phyloP scores from a whole-genome alignment of 306 rosid species.

The Crotalaria pallida region DNA sequence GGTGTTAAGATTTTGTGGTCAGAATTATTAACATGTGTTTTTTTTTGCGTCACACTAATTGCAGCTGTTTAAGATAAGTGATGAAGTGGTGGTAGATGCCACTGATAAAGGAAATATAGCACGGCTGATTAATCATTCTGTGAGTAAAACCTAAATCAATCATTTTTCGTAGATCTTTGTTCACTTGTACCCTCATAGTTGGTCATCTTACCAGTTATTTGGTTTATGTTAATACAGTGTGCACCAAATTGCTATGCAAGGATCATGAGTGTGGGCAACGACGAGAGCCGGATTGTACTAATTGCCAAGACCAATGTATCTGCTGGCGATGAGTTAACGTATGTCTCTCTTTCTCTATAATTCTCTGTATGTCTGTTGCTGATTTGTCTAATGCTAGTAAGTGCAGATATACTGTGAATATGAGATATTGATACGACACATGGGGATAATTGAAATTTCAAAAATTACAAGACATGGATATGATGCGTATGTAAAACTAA shows the following conservation, averaged over 20 bases:
- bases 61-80: slow-evolving; percentile 96
- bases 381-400: neutral
- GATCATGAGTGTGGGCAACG: slow-evolving; percentile 98
- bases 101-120: slow-evolving; percentile 99
- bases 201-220: slow-evolving; percentile 12
- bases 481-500: too few species aligned
- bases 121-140: slow-evolving; percentile 94
- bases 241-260: slow-evolving; percentile 99
- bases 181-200: neutral
- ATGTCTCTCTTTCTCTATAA: slow-evolving; percentile 3
- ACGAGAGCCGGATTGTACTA: slow-evolving; percentile 93
- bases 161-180: neutral
- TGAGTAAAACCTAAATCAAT: slow-evolving; percentile 34
- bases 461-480: too few species aligned
- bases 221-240: slow-evolving; percentile 49
- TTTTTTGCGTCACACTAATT: slow-evolving; percentile 9
- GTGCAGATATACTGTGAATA: too few species aligned
- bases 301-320: slow-evolving; percentile 79
- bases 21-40: neutral
- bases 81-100: slow-evolving; percentile 99
- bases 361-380: neutral
- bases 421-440: too few species aligned
- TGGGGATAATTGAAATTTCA: too few species aligned
- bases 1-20: neutral
- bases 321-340: slow-evolving; percentile 93